Evolutionary conservation across 371 early-diverging fungal species (phyloP), one percentile per base, ranked within the genome.

Genomic region (Mucor racemosus): DNA sequence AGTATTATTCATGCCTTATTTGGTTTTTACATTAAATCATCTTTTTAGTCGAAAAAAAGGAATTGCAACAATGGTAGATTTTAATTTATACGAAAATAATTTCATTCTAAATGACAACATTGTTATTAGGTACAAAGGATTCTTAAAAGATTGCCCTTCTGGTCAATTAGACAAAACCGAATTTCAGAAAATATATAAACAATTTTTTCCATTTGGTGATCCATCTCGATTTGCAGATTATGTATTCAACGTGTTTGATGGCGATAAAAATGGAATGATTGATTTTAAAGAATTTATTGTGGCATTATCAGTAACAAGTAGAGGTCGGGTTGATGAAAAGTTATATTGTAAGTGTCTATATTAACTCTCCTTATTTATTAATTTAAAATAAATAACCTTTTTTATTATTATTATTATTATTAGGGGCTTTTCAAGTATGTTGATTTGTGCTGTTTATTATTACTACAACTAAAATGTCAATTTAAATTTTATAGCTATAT

Each of bases 171-270:
- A 93, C 80, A 86, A 89, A 74, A 79, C 88, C 13, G 95, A 95
- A 66, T 97, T 98, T 69, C 91, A 91, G 78, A 91, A 92, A 67
- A 95, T 97, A 44, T 98, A 97, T 83, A 95, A 97, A 77, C 93
- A 93, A 71, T 97, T 95, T 82, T 98, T 97, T 72, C 97, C 98
- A 10, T 97, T 98, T 76, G 97, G 97, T 35, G 97, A 98, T 76
- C 87, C 97, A 5, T 86, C 92, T 58, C 81, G 85, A 35, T 98
- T 96, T 79, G 94, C 97, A 17, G 94, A 95, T 68, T 90, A 93
- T 77, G 94, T 94, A 3, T 96, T 96, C 69, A 85, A 91, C 57
- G 90, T 95, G 44, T 96, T 97, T 82, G 97, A 97, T 71, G 79
- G 83, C 41, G 92, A 97, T 76, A 89, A 91, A 73, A 92, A 93